Percentiles rank a stretch among this genome's conserved stretches.
Evolutionary conservation across 768 basidiomycete genomes (phyloP).

Genomic region (Sarcodon aspratus): DNA sequence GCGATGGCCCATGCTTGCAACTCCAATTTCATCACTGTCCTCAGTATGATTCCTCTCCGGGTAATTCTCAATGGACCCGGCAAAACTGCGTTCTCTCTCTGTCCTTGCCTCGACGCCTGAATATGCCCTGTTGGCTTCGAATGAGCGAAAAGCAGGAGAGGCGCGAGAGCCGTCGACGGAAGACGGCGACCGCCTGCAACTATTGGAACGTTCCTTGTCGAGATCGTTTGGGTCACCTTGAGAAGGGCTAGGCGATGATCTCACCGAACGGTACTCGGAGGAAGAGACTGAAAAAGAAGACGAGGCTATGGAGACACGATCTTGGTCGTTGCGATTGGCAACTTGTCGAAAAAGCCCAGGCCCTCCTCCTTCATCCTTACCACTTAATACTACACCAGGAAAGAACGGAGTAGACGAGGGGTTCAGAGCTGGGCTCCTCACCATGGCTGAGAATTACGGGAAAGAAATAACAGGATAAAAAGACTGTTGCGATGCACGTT

Average conservation of each 20-base stretch:
- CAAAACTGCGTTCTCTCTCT: conserved; percentile 18
- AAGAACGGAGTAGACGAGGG: conserved; percentile 81
- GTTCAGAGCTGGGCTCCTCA: conserved; percentile 68
- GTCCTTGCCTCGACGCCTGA: conserved; percentile 19
- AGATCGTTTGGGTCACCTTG: conserved; percentile 23
- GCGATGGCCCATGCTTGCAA: conserved; percentile 11
- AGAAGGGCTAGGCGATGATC: conserved; percentile 60
- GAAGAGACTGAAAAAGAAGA: conserved; percentile 51
- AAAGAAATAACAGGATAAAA: not conserved
- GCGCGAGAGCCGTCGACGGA: conserved; percentile 17
- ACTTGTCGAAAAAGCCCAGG: conserved; percentile 35
- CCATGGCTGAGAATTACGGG: conserved; percentile 32
- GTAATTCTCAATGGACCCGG: conserved; percentile 39
- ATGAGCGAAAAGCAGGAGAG: conserved; percentile 36
- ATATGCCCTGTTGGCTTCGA: conserved; percentile 34
- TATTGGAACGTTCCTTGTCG: conserved; percentile 14
- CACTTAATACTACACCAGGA: conserved; percentile 52
- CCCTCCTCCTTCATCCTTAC: conserved; percentile 31
- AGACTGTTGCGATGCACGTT: not conserved
- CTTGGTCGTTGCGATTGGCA: conserved; percentile 28
- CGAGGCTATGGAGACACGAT: conserved; percentile 24
- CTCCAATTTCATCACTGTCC: conserved; percentile 9
- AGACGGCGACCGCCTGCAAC: conserved; percentile 18
- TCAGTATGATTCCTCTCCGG: conserved; percentile 42
- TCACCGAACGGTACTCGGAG: conserved; percentile 54